Evolutionary conservation across 2,329 filamentous ascomycete genomes (phyloP).

Genomic region (Neospermospora avenae): DNA sequence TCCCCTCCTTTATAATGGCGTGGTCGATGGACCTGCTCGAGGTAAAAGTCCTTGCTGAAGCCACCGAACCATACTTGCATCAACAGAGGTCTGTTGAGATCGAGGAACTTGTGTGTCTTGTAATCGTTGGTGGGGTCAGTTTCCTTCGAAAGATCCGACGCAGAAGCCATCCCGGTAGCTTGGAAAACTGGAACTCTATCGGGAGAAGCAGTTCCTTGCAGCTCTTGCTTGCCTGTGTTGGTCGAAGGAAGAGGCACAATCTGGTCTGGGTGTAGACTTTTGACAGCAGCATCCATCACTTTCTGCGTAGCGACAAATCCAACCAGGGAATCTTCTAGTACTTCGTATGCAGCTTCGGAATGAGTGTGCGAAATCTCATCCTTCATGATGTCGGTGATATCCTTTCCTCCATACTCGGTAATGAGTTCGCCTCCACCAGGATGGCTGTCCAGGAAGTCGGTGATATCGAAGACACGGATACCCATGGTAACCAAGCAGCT

Average conservation of each 20-base stretch:
- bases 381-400: conserved; percentile 77
- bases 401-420: conserved; percentile 84
- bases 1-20: conserved; percentile 92
- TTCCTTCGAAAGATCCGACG: conserved; percentile 80
- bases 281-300: conserved; percentile 36
- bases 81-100: conserved; percentile 79
- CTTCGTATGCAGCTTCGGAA: conserved; percentile 91
- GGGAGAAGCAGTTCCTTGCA: conserved; percentile 38
- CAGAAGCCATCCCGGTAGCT: conserved; percentile 82
- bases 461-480: conserved; percentile 90
- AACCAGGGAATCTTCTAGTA: conserved; percentile 81
- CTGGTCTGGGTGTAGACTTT: conserved; percentile 36
- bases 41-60: conserved; percentile 93
- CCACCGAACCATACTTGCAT: conserved; percentile 84
- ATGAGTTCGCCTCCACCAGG: conserved; percentile 88
- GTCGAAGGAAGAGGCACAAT: conserved; percentile 52
- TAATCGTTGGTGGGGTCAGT: conserved; percentile 77
- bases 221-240: conserved; percentile 44
- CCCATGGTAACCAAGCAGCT: conserved; percentile 94
- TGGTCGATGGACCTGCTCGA: conserved; percentile 92
- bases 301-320: conserved; percentile 69
- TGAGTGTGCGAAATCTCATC: conserved; percentile 82
- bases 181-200: conserved; percentile 45
- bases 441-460: conserved; percentile 84
- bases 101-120: conserved; percentile 89